Base-by-base conservation (phyloP, 345 rosid species). In the Pugionium dolabratum region DNA sequence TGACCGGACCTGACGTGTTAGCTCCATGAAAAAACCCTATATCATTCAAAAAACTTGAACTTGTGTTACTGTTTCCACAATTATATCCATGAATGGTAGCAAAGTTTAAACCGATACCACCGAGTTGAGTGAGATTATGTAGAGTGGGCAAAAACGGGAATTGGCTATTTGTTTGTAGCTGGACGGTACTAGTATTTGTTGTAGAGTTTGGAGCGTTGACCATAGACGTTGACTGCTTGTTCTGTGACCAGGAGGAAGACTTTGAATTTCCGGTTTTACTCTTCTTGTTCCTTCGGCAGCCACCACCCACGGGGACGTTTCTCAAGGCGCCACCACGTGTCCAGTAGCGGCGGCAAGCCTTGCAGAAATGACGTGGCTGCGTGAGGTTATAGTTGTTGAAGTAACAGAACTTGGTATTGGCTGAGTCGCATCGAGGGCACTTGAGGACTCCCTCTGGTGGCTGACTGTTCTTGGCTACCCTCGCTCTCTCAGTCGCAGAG, bases 301-400 rank as follows among this genome's bases (percentile, higher is more conserved):
- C 73, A 43, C 78, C 78, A 40, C 78, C 78, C 5, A 74, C 78
- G 5, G 78, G 78, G 2, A 74, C 78, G 65, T 74, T 74, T 59
- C 78, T 67, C 54, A 74, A 67, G 64, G 78, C 78, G 0, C 78
- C 78, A 0, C 78, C 77, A 28, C 63, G 78, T 67, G 78, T 74
- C 78, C 78, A 74, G 47, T 74, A 74, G 25, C 78, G 78, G 37
- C 78, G 78, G 27, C 78, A 74, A n/a, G 78, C 78, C 29, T 74
- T 74, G 59, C 78, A 74, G 48, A 74, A 74, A 69, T 74, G 69
- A 43, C 78, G 78, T 46, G 78, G 78, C 78, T 74, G 78, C 18
- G 78, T 61, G 60, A 74, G 78, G 73, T 67, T 74, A 60, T 74
- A 74, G 73, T 74, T 74, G 69, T 74, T 74, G 64, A 54, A 74